Conservation (phyloP, 306 rosid genomes). For the Dryas octopetala region DNA sequence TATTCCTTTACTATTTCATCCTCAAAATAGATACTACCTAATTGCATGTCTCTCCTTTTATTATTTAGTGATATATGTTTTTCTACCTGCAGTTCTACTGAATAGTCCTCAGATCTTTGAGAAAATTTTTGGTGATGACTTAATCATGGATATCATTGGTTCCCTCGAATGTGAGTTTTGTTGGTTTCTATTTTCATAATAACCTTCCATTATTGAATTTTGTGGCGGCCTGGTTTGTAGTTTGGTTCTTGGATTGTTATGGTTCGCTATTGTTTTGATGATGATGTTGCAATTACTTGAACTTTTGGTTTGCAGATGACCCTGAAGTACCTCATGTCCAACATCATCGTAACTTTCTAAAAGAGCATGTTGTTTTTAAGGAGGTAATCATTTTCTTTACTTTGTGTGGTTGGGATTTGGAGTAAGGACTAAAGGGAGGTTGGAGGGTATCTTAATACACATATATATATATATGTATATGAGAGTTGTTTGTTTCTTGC, state of each 20-base stretch:
- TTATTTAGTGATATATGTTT: not conserved
- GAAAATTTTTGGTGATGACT: constrained; percentile 80
- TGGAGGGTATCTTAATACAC: constrained; percentile 3
- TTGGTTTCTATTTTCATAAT: constrained; percentile 11
- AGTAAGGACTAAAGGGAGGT: constrained; percentile 9
- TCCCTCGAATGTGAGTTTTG: constrained; percentile 84
- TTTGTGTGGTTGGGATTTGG: constrained; percentile 5
- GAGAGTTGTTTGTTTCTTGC: not conserved
- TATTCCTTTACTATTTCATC: constrained; percentile 31
- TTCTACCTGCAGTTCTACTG: constrained; percentile 67
- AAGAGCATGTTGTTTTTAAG: constrained; percentile 89
- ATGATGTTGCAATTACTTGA: constrained; percentile 16
- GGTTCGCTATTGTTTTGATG: constrained; percentile 10
- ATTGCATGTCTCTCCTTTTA: not conserved
- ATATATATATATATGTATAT: no score
- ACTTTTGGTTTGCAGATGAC: constrained; percentile 66
- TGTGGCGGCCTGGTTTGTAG: constrained; percentile 2
- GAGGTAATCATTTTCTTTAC: constrained; percentile 55
- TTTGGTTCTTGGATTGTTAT: constrained; percentile 16
- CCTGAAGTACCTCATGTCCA: constrained; percentile 69
- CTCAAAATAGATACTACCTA: not conserved
- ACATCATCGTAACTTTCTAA: constrained; percentile 74
- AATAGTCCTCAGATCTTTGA: constrained; percentile 81
- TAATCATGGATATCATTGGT: constrained; percentile 84
- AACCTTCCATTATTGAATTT: not conserved